Percentiles rank a stretch among this genome's conserved stretches.
These are phyloP conservation scores for Eucalyptus sp. DNA, from an alignment of 345 rosid genomes.

Conservation along the genomic window DNA sequence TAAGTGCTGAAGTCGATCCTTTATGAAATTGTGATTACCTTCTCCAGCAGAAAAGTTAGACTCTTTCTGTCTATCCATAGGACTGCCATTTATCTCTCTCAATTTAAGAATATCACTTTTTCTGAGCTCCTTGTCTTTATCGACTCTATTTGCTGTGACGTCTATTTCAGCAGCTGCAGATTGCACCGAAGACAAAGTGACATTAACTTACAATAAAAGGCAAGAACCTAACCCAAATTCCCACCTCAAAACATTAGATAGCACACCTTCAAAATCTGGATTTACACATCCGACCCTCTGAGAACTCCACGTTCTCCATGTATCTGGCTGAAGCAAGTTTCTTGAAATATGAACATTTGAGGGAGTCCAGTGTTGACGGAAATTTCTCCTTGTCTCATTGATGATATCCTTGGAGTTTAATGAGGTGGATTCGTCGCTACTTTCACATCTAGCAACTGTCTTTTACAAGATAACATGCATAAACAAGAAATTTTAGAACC, in stretches of 20 bases:
- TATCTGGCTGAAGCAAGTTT: constrained; percentile 25
- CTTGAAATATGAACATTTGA: constrained; percentile 12
- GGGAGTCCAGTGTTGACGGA: constrained; percentile 8
- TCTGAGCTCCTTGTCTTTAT: neutral
- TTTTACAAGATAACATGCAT: constrained; percentile 33
- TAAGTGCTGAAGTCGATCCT: constrained; percentile 52
- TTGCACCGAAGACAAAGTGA: neutral
- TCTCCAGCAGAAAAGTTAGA: constrained; percentile 12
- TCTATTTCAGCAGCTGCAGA: constrained; percentile 47
- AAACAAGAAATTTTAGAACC: constrained; percentile 4
- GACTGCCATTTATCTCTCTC: constrained; percentile 9
- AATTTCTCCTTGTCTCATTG: neutral
- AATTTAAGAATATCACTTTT: constrained; percentile 12
- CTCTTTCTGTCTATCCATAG: constrained; percentile 14
- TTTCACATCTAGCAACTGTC: constrained; percentile 44
- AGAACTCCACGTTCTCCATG: constrained; percentile 75
- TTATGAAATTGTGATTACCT: constrained; percentile 20
- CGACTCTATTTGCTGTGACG: neutral
- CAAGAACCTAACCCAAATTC: neutral
- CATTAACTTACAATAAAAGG: neutral
- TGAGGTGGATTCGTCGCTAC: constrained; percentile 5
- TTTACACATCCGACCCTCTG: constrained; percentile 46
- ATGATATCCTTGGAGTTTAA: constrained; percentile 1
- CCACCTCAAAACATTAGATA: neutral
- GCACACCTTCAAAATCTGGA: constrained; percentile 61